Percentiles rank a stretch among this genome's conserved stretches.
phyloP scores from a whole-genome alignment of 352 stramenopile genomes.

The Plasmopara viticola region DNA sequence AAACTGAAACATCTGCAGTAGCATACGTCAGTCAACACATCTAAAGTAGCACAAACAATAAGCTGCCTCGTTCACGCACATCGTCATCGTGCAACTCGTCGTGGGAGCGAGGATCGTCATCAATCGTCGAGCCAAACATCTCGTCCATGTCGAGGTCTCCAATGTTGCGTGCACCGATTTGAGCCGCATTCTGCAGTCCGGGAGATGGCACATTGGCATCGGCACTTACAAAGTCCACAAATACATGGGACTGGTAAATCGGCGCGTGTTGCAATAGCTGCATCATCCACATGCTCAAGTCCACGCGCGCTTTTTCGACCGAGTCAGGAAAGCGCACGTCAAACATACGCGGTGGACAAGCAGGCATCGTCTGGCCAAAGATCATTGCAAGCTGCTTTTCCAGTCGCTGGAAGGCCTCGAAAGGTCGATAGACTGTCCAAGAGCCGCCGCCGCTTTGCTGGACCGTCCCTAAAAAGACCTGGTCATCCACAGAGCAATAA shows the following conservation, averaged over 20 bases:
- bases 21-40: background rate
- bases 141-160: slow-evolving; percentile 79
- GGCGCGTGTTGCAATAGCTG: slow-evolving; percentile 71
- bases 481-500: slow-evolving; percentile 9
- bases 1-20: slow-evolving; percentile 60
- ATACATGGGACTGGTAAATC: slow-evolving; percentile 79
- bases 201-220: slow-evolving; percentile 68
- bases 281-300: slow-evolving; percentile 77
- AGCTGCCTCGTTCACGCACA: slow-evolving; percentile 3
- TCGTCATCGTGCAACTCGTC: slow-evolving; percentile 53
- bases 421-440: slow-evolving; percentile 75
- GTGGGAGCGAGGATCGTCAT: slow-evolving; percentile 47
- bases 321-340: slow-evolving; percentile 61
- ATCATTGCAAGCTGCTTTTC: slow-evolving; percentile 63
- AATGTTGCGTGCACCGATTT: slow-evolving; percentile 37
- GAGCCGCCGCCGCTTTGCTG: slow-evolving; percentile 56
- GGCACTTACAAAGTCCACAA: slow-evolving; percentile 73
- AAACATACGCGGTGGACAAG: slow-evolving; percentile 47
- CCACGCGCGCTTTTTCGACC: slow-evolving; percentile 63
- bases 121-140: slow-evolving; percentile 68
- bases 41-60: no score
- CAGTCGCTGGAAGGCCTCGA: slow-evolving; percentile 71
- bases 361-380: slow-evolving; percentile 53
- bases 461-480: slow-evolving; percentile 74
- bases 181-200: slow-evolving; percentile 32